Percentiles rank a stretch among this genome's conserved stretches.
Evolutionary conservation across 2,329 filamentous ascomycete species (phyloP).

Genomic region (Penicillium sp.): DNA sequence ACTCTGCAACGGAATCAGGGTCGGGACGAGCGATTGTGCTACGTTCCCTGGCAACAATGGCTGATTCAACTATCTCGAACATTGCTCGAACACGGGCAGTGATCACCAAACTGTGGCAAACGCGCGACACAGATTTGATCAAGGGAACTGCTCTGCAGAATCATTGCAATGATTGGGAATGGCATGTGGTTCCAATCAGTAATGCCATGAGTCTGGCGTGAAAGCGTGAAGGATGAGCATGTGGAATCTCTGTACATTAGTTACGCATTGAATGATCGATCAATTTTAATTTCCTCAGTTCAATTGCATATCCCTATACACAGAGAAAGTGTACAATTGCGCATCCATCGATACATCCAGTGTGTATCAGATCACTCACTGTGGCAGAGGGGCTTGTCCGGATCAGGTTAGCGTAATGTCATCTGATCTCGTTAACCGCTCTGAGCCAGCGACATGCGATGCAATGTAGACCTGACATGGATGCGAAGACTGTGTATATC

Average conservation of each 20-base stretch:
- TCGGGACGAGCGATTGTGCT: constrained; percentile 36
- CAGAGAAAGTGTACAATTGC: not conserved
- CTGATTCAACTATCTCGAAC: constrained; percentile 37
- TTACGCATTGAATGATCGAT: not conserved
- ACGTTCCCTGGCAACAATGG: constrained; percentile 35
- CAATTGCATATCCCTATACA: not conserved
- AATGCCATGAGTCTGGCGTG: constrained; percentile 37
- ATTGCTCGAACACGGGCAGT: constrained; percentile 40
- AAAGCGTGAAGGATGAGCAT: not conserved
- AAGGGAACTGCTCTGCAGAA: constrained; percentile 15
- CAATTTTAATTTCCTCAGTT: not conserved
- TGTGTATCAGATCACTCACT: not conserved
- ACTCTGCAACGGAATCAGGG: constrained; percentile 13
- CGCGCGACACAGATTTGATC: constrained; percentile 33
- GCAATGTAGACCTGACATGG: not conserved
- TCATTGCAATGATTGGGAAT: constrained; percentile 37
- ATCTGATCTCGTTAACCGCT: constrained; percentile 10
- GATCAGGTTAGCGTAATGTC: constrained; percentile 5
- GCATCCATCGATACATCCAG: not conserved
- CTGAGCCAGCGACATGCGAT: constrained; percentile 1
- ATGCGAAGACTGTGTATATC: not conserved
- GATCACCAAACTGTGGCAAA: constrained; percentile 43
- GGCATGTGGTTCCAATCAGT: constrained; percentile 37
- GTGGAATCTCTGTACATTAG: not conserved
- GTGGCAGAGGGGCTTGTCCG: not conserved